Evolutionary conservation across 2,329 filamentous ascomycete genomes (phyloP), one percentile per base, ranked within the genome.

Genomic region (Mariannaea sp.): DNA sequence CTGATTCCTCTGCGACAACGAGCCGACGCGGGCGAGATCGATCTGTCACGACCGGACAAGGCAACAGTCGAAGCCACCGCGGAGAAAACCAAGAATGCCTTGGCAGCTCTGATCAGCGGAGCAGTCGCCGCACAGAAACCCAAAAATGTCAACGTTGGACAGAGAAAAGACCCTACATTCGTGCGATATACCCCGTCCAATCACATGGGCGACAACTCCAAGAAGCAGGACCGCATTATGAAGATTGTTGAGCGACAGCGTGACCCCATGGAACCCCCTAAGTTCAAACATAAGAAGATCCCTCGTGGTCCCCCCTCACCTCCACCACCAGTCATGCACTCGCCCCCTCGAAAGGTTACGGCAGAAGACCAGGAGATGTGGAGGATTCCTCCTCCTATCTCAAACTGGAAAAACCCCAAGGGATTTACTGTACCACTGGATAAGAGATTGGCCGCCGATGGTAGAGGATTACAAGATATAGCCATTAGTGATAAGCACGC

Each of bases 401-500:
- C 90, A 16, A 97, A 97, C 73, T 99, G 94, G 94, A 99, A 99
- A 82, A 99, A 99, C 71, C 90, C 93, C 1, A 97, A 97, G 77
- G 94, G 94, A 66, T 99, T 96, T 69, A 99, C 94, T 0, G 90
- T 99, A 1, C 91, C 94, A 0, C 74, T 99, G 45, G 94, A 99
- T 72, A 99, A 99, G 78, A 87, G 94, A 69, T 76, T 99, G 63
- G 94, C 94, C 14, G 93, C 94, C 7, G 93, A 97, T 71, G 94
- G 94, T 10, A 83, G 94, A 66, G 91, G 91, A 1, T 71, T 99
- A 58, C 92, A 97, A 71, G 94, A 99, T 70, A 86, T 96, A 35
- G 88, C 91, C 6, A 97, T 99, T 75, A 97, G 96, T 74, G 94
- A 99, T 78, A 97, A 97, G 70, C 97, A 99, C 69, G 93, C 93